Percentiles rank a stretch among this genome's conserved stretches.
Evolutionary conservation across 176 grass and related monocot genomes (phyloP).

Genomic region (Zizania latifolia): DNA sequence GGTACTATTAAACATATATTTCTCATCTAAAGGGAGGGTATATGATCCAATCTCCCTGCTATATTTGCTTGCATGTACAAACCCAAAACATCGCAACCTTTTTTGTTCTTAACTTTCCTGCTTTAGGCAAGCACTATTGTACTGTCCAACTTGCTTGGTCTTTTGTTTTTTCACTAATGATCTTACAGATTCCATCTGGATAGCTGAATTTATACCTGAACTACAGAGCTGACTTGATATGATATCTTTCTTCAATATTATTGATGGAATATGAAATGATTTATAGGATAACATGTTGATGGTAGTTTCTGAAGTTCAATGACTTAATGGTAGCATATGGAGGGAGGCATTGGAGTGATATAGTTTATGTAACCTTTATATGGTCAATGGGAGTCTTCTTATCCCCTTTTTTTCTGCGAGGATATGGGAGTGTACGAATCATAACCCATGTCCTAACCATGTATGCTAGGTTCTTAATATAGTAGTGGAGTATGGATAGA

Average conservation of each 20-base stretch:
- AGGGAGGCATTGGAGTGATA: not conserved
- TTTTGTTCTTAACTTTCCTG: not conserved
- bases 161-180: not conserved
- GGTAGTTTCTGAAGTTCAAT: not conserved
- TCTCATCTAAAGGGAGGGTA: too few relatives aligned
- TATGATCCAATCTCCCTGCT: too few relatives aligned
- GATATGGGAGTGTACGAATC: too few relatives aligned
- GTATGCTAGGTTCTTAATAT: not conserved
- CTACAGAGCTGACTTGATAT: not conserved
- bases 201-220: not conserved
- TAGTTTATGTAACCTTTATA: not conserved
- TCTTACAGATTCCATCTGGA: not conserved
- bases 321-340: not conserved
- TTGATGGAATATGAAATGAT: not conserved
- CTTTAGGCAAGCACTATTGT: not conserved
- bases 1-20: conserved; percentile 4
- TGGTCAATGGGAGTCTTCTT: not conserved
- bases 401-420: too few relatives aligned
- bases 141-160: not conserved
- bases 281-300: not conserved
- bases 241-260: not conserved
- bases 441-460: not conserved
- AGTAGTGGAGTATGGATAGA: not conserved
- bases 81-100: not conserved
- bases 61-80: not conserved